phyloP scores from a whole-genome alignment of 2,329 filamentous ascomycete genomes.

The Pestalotiopsis sp. region DNA sequence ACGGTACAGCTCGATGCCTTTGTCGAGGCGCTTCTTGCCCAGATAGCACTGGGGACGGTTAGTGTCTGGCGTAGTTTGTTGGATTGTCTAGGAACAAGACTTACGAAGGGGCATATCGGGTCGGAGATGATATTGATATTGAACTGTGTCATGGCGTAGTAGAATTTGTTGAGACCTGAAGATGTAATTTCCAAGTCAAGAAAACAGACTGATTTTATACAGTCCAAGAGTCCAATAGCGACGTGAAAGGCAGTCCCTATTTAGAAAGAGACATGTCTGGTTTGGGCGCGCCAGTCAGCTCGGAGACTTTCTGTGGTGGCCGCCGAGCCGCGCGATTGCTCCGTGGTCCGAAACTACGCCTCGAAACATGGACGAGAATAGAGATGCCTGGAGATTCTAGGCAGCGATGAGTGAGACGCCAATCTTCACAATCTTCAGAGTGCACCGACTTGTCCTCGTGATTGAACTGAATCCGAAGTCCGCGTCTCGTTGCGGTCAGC shows the following conservation, averaged over 20 bases:
- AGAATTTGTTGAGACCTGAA: not conserved
- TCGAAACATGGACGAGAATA: not conserved
- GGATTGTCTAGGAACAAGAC: not conserved
- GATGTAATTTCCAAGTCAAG: not conserved
- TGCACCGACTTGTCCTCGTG: not conserved
- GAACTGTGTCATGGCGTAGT: constrained; percentile 56
- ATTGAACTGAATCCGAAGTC: not conserved
- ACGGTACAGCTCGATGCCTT: constrained; percentile 68
- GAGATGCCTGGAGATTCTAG: not conserved
- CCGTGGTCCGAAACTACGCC: not conserved
- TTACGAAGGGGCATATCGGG: constrained; percentile 59
- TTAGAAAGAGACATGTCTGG: not conserved
- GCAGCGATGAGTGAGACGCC: not conserved
- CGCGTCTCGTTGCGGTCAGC: not conserved
- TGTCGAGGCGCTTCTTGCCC: constrained; percentile 73
- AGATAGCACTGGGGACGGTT: constrained; percentile 65
- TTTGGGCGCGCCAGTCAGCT: not conserved
- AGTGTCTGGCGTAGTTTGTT: not conserved
- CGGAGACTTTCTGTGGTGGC: not conserved
- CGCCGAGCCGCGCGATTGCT: not conserved
- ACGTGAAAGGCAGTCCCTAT: not conserved
- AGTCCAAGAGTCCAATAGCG: not conserved
- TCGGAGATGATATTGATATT: constrained; percentile 65
- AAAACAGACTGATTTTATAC: not conserved
- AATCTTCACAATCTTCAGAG: not conserved